Conservation (phyloP, 176 grass and related monocot species). For the Elymus sibiricus region DNA sequence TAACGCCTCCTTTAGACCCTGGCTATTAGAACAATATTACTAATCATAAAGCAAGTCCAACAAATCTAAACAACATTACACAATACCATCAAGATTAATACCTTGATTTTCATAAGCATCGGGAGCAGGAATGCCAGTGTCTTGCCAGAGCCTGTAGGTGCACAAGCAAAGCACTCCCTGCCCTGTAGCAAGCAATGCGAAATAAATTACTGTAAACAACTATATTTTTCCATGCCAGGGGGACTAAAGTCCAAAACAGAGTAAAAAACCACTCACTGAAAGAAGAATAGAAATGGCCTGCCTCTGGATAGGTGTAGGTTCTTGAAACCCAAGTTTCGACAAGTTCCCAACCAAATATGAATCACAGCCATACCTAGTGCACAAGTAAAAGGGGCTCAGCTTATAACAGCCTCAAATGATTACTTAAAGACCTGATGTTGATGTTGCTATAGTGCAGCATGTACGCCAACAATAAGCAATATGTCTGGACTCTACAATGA, state of each 20-base stretch:
- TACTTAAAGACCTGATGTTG: neutral
- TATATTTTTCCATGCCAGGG: neutral
- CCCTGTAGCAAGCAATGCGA: constrained; percentile 46
- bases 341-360: constrained; percentile 65
- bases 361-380: constrained; percentile 68
- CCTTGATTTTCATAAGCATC: constrained; percentile 95
- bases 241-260: neutral
- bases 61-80: neutral
- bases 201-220: neutral
- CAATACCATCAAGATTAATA: constrained; percentile 34
- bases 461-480: neutral
- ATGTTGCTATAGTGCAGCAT: neutral
- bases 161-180: constrained; percentile 96
- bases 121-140: constrained; percentile 86
- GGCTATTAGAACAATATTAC: constrained; percentile 61
- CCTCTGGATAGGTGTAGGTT: constrained; percentile 96
- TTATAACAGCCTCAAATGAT: neutral
- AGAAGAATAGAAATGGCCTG: constrained; percentile 90
- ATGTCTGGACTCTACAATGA: neutral
- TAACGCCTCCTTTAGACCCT: constrained; percentile 87
- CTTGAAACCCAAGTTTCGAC: constrained; percentile 67
- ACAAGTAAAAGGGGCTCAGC: constrained; percentile 20
- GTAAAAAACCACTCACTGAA: constrained; percentile 48
- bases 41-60: neutral
- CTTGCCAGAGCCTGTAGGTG: constrained; percentile 97